Evolutionary conservation across 1,284 basidiomycete species (phyloP), one percentile per base, ranked within the genome.

Genomic region (Trichosporon sp.): DNA sequence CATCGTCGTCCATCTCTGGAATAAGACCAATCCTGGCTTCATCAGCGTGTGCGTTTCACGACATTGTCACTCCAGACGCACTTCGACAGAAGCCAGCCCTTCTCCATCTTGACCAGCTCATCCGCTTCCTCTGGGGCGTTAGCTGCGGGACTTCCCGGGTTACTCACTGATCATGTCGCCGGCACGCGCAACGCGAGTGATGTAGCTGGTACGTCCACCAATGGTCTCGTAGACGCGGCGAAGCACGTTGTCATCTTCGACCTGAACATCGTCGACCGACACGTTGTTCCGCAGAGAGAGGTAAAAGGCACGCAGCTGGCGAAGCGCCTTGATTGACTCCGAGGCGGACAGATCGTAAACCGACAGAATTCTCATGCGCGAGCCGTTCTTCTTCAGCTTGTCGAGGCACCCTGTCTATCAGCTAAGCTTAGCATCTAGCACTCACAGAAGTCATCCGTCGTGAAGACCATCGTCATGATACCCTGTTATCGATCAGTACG

Each of bases 1-100:
- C 91, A 83, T 94, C 91, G 84, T 93, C 92, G 79, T 93, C 92
- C 78, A 89, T 90, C 78, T 94, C 92, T 6, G 88, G 87, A 65
- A 88, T 88, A 76, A 86, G 81, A 78, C 91, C 91, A 67, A 93
- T 83, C 74, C 81, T 82, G 69, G 12, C 14, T 48, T 43, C 46
- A 21, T 40, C 19, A 66, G 66, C 21, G 14, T 26, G 37, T 59
- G 59, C 10, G 48, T 26, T 54, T 54, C 51, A 54, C 7, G 19
- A 54, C 51, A 54, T 54, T 54, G 51, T 10, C 51, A 19, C 19
- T 6, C 2, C 4, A 6, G 10, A 74, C 80, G 67, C 65, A 83
- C 81, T 83, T 83, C 76, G 89, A 91, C 51, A 90, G 83, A 38
- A 93, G 84, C 91, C 91, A 93, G 31, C 87, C 89, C 78, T 91